Evolutionary conservation across 306 rosid genomes (phyloP), one percentile per base, ranked within the genome.

Genomic region (Cyamopsis tetragonoloba): DNA sequence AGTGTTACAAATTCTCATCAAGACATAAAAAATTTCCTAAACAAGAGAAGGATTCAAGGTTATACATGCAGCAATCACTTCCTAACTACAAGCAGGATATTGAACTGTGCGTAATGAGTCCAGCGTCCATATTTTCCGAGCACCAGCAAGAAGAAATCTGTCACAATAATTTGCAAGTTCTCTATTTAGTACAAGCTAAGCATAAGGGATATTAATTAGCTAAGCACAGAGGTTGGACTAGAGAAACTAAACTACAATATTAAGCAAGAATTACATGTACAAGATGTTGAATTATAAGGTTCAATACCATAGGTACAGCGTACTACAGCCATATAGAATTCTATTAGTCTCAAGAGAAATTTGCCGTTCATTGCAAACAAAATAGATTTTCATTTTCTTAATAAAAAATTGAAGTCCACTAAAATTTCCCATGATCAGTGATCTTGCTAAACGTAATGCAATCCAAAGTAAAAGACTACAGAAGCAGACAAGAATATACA

Each of bases 31-130:
- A 66, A 79, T 49, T 8, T 14, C 62, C 73, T 68, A 20, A 55
- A 41, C 42, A 55, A 38, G 61, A 57, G 62, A 62, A 39, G 51
- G 65, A 53, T 54, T 69, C 61, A 55, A 49, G 78, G 79, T 76
- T 37, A 66, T 68, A 61, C 87, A 83, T 38, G 63, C 51, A 65
- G 68, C 63, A 42, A 58, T 66, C 24, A 57, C 67, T 34, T 60
- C 63, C 11, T 54, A 37, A 34, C 50, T 28, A 75, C 44, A 68
- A 49, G 62, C 47, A 26, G 46, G 65, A 56, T 58, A 34, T 64
- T 51, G 47, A 76, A 24, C 56, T 28, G 62, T 28, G 49, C 58
- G 22, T 49, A 64, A 30, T 24, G 24, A 24, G 35, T 20, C 47
- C 73, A 35, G 62, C 3, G 54, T 58, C 73, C 65, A 34, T 48